Evolutionary conservation across 163 green algal genomes (phyloP).

Genomic region (Scenedesmus sp.): DNA sequence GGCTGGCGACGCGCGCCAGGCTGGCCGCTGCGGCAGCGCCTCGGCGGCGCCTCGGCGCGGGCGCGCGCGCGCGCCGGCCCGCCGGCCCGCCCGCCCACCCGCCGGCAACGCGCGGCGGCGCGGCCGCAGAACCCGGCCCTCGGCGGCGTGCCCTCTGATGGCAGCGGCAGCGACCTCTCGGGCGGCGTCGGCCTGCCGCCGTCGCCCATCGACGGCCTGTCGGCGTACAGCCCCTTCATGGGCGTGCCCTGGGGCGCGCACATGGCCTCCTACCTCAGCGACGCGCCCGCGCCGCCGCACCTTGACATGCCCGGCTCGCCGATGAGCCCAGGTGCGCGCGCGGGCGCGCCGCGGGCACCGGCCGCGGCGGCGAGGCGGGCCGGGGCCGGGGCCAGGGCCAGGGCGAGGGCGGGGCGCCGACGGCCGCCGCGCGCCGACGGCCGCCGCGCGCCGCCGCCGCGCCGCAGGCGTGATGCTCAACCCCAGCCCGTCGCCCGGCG

Average conservation of each 20-base stretch:
- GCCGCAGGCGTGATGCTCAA: slow-evolving; percentile 23
- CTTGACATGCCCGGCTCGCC: slow-evolving; percentile 35
- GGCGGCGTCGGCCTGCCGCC: neutral
- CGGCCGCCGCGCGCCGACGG: no score
- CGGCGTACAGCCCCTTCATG: slow-evolving; percentile 43
- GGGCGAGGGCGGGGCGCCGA: no score
- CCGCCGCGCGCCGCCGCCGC: no score
- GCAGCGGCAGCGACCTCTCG: slow-evolving; percentile 27
- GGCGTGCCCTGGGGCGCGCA: slow-evolving; percentile 23
- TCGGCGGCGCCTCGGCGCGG: no score
- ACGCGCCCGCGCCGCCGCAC: neutral
- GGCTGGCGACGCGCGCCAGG: no score
- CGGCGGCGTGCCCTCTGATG: slow-evolving; percentile 19
- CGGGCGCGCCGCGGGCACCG: neutral
- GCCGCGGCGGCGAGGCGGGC: no score
- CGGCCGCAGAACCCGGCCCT: neutral
- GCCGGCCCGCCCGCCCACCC: no score
- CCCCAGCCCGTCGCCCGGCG: slow-evolving; percentile 21
- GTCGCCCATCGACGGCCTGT: slow-evolving; percentile 19
- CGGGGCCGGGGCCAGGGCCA: no score
- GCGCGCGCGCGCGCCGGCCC: no score
- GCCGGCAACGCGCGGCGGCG: no score
- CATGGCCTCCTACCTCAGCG: neutral
- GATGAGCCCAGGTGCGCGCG: slow-evolving; percentile 39
- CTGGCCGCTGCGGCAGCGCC: no score